Base-by-base conservation (phyloP, 345 rosid genomes). In the Eucalyptus fibrosa region DNA sequence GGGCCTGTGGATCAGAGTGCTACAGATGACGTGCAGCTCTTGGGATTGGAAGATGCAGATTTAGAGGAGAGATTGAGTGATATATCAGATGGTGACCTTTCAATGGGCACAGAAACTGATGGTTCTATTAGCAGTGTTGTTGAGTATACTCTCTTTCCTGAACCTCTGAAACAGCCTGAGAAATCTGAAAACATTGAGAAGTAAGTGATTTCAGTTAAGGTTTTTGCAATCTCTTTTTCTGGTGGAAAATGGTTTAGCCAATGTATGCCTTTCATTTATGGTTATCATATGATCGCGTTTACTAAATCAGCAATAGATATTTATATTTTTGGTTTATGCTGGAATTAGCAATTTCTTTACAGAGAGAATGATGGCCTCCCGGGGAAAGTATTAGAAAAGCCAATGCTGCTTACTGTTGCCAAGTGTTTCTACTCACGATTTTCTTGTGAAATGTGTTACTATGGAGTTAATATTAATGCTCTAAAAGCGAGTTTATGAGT, bases 21-120 rank as follows among this genome's bases (percentile, higher is more conserved):
- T 53, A 93, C 88, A 49, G 99, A 97, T 16, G 97, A 97, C 62
- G 81, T 94, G 91, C 96, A 95, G 86, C 97, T 96, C 89, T 88
- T 97, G 89, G 96, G 96, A 86, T 95, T 97, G 87, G 96, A 91
- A 59, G 95, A 94, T 91, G 99, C 90, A 60, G 95, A 95, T 93
- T 93, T 96, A 32, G 99, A 95, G 40, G 99, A 96, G 89, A 95
- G 99, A 91, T 90, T 98, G 91, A 96, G 99, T 94, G 99, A 98
- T 90, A 97, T 97, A 89, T 98, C 99, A 56, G 99, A 97, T 89
- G 92, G 97, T 45, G 96, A 91, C 90, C 99, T 98, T 90, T 95
- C 99, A 24, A 95, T 97, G 97, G 99, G 97, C 89, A 94, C 97
- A 28, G 99, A 98, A 92, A 96, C 99, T 82, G 99, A 98, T 92